These are phyloP conservation scores for Mycena galericulata DNA, from an alignment of 768 basidiomycete species.

Conservation along the genomic window DNA sequence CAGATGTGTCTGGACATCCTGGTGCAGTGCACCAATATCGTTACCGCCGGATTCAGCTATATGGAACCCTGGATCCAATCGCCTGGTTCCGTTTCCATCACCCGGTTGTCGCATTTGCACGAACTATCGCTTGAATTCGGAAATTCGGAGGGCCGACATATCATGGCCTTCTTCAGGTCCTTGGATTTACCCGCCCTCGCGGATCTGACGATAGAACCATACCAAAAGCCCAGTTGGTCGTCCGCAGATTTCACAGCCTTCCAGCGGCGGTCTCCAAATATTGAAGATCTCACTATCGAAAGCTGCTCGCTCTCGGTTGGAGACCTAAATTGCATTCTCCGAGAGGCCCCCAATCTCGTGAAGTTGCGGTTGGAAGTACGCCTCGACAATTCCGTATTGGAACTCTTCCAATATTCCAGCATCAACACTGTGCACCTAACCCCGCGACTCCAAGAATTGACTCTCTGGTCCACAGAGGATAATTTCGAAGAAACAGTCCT, in stretches of 20 bases:
- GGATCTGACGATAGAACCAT: neutral
- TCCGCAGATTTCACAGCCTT: slow-evolving; percentile 6
- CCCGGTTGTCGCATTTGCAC: neutral
- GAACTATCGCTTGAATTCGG: neutral
- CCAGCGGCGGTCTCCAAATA: slow-evolving; percentile 3
- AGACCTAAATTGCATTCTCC: neutral
- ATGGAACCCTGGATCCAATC: neutral
- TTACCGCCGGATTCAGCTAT: neutral
- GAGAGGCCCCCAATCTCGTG: neutral
- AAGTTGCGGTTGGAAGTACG: neutral
- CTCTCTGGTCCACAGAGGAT: neutral
- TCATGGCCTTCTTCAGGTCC: slow-evolving; percentile 13
- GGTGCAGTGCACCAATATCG: slow-evolving; percentile 8
- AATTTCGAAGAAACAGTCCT: neutral
- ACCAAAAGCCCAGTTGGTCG: neutral
- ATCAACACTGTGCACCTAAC: neutral
- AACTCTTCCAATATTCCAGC: neutral
- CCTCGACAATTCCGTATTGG: slow-evolving; percentile 1
- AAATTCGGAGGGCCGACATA: neutral
- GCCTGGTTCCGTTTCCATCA: neutral
- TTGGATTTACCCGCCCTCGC: slow-evolving; percentile 16
- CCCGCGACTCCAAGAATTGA: neutral
- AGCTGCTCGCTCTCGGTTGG: neutral
- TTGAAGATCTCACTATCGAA: neutral
- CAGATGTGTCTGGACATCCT: slow-evolving; percentile 9